Conservation (phyloP, 2,329 filamentous ascomycete genomes). For the Fusarium verrucosum region DNA sequence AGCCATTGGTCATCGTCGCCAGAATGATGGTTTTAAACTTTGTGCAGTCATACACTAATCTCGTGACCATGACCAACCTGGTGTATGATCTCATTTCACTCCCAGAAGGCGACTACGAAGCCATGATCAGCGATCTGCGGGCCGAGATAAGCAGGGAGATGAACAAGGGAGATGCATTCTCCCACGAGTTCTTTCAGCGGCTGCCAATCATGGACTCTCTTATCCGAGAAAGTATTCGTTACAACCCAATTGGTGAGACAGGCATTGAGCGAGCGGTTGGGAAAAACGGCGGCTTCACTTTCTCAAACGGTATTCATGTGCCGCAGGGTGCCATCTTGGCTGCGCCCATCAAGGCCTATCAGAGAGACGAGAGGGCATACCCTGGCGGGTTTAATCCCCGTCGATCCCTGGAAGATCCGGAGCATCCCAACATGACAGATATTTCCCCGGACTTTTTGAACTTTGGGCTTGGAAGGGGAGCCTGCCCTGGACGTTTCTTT, state of each 20-base stretch:
- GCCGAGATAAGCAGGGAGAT: conserved; percentile 16
- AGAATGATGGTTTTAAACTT: conserved; percentile 32
- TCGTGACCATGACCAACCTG: conserved; percentile 28
- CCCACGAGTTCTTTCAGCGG: conserved; percentile 23
- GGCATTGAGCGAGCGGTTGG: conserved; percentile 26
- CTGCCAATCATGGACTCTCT: conserved; percentile 21
- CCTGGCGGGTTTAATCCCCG: conserved; percentile 24
- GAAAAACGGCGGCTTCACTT: conserved; percentile 26
- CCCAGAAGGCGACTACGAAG: conserved; percentile 12
- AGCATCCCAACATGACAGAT: conserved; percentile 23
- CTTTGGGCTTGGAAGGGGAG: conserved; percentile 18
- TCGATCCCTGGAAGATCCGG: conserved; percentile 14
- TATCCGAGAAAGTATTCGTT: conserved; percentile 25
- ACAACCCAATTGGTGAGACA: conserved; percentile 30
- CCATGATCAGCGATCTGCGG: conserved; percentile 12
- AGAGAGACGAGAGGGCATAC: conserved; percentile 19
- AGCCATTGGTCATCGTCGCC: conserved; percentile 20
- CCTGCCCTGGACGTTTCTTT: conserved; percentile 24
- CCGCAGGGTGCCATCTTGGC: conserved; percentile 27
- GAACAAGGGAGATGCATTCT: conserved; percentile 13
- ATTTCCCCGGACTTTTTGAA: conserved; percentile 24
- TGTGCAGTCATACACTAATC: conserved; percentile 25
- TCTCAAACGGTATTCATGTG: conserved; percentile 29
- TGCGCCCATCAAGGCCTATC: conserved; percentile 31
- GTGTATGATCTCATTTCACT: conserved; percentile 29